These are phyloP conservation scores for Candida xiaguanensis DNA, from an alignment of 805 yeast species.

Conservation along the genomic window DNA sequence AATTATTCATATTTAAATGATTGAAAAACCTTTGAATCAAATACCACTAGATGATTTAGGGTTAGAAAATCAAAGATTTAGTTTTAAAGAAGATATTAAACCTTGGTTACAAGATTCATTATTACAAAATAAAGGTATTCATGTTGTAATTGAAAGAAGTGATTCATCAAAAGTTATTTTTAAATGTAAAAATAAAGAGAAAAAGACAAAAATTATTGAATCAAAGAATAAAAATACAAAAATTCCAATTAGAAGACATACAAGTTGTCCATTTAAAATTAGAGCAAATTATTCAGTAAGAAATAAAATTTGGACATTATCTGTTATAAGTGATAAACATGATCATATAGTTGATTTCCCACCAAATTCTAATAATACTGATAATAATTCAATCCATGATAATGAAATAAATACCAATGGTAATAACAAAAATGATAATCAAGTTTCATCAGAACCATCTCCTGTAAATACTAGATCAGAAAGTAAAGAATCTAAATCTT, in stretches of 20 bases:
- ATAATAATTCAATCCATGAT: not conserved
- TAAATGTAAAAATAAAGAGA: conserved; percentile 46
- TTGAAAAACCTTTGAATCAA: conserved; percentile 1
- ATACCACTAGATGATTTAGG: conserved; percentile 20
- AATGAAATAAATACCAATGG: not conserved
- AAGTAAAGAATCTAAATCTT: not conserved
- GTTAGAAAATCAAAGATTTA: conserved; percentile 20
- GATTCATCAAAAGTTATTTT: conserved; percentile 60
- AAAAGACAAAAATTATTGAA: conserved; percentile 13
- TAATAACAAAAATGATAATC: not conserved
- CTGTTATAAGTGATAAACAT: conserved; percentile 57
- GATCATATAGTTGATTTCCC: conserved; percentile 37
- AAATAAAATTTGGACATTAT: conserved; percentile 54
- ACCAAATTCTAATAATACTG: too few species aligned
- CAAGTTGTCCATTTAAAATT: conserved; percentile 60
- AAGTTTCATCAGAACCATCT: not conserved
- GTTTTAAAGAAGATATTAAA: conserved; percentile 48
- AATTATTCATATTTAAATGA: not conserved
- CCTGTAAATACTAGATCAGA: not conserved
- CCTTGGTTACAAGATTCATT: conserved; percentile 55
- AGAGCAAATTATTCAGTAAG: conserved; percentile 58
- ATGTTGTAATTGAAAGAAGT: conserved; percentile 59
- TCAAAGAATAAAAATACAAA: conserved; percentile 14
- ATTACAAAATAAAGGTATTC: conserved; percentile 46
- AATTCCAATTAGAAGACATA: conserved; percentile 16